Evolutionary conservation across 805 yeast species (phyloP).

Genomic region (Cyberlindnera galapagoensis): DNA sequence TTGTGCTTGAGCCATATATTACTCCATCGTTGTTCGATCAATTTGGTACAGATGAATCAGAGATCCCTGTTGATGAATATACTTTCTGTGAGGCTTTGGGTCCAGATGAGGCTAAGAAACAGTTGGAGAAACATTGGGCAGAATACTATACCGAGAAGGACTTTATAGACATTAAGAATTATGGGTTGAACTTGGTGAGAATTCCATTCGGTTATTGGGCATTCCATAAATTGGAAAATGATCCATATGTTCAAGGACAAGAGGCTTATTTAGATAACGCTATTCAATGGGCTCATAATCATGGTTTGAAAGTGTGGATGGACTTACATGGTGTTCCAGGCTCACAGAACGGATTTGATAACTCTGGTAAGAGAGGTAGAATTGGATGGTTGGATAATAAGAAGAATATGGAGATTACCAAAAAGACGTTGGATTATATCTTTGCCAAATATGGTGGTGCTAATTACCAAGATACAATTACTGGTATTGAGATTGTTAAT

Average conservation of each 20-base stretch:
- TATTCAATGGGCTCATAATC: conserved; percentile 56
- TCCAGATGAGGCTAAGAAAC: conserved; percentile 31
- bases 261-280: conserved; percentile 58
- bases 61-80: conserved; percentile 56
- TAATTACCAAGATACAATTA: conserved; percentile 47
- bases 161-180: conserved; percentile 40
- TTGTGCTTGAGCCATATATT: conserved; percentile 63
- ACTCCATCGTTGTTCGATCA: conserved; percentile 54
- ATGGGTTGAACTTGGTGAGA: conserved; percentile 65
- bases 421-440: conserved; percentile 42
- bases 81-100: conserved; percentile 46
- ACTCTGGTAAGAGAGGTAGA: conserved; percentile 55
- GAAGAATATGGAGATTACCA: conserved; percentile 40
- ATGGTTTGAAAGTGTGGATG: conserved; percentile 61
- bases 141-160: conserved; percentile 55
- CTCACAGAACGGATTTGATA: conserved; percentile 82
- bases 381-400: conserved; percentile 36
- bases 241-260: conserved; percentile 65
- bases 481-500: conserved; percentile 64
- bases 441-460: conserved; percentile 45
- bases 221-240: conserved; percentile 32
- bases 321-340: conserved; percentile 83
- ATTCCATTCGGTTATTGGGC: conserved; percentile 85
- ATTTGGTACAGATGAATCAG: conserved; percentile 26
- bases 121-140: conserved; percentile 49